Evolutionary conservation across 2,329 filamentous ascomycete genomes (phyloP).

Genomic region (Diplocarpon rosae): DNA sequence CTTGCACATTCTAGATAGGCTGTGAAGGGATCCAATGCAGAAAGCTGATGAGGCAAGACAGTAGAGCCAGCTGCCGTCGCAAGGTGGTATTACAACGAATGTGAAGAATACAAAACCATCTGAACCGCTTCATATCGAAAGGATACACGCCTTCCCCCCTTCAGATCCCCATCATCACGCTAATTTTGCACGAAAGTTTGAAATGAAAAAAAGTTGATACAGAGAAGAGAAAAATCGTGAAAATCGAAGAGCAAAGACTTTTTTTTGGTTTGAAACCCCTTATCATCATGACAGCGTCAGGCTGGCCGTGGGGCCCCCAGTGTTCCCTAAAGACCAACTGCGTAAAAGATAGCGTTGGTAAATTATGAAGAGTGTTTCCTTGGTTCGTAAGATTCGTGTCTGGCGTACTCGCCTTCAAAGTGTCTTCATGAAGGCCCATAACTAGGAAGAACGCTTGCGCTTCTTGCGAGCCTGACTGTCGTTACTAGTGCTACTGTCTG

Average conservation of each 20-base stretch:
- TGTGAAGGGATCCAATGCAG: constrained; percentile 14
- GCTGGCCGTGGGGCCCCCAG: constrained; percentile 19
- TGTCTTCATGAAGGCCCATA: background rate
- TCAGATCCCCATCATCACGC: constrained; percentile 26
- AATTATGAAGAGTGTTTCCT: constrained; percentile 22
- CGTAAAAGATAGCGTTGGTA: constrained; percentile 17
- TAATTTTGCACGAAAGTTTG: constrained; percentile 25
- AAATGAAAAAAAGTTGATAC: constrained; percentile 25
- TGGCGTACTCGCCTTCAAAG: constrained; percentile 6
- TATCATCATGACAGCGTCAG: constrained; percentile 24
- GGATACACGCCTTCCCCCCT: constrained; percentile 12
- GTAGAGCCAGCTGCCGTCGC: constrained; percentile 24
- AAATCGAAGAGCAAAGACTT: constrained; percentile 22
- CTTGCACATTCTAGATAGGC: constrained; percentile 18
- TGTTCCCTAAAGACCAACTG: constrained; percentile 21
- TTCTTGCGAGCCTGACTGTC: constrained; percentile 54
- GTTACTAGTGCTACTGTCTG: constrained; percentile 38
- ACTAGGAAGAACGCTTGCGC: constrained; percentile 59
- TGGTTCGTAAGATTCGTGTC: constrained; percentile 24
- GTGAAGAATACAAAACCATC: constrained; percentile 20
- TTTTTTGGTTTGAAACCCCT: constrained; percentile 21
- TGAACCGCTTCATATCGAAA: constrained; percentile 16
- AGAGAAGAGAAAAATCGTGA: constrained; percentile 24
- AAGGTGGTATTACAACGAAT: constrained; percentile 26
- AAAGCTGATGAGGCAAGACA: constrained; percentile 12